These are phyloP conservation scores for Albizia julibrissin DNA, from an alignment of 306 rosid species.

Conservation along the genomic window DNA sequence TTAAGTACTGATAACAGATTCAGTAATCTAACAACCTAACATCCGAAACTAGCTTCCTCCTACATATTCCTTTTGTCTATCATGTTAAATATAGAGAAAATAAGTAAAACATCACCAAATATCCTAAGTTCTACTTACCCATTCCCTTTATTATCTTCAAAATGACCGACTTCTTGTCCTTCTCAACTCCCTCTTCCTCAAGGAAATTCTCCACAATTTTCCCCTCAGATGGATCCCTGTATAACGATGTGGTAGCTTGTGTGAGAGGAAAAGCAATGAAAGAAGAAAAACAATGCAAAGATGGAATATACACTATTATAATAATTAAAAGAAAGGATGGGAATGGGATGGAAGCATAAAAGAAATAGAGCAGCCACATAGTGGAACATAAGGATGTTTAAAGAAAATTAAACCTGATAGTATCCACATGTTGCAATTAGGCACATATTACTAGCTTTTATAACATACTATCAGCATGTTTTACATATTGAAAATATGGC, in stretches of 20 bases:
- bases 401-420: not conserved
- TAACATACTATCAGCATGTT: not conserved
- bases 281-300: not conserved
- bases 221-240: slow-evolving; percentile 76
- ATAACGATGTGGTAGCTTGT: slow-evolving; percentile 20
- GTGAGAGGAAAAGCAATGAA: not conserved
- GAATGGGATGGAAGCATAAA: not conserved
- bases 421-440: not conserved
- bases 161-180: slow-evolving; percentile 53
- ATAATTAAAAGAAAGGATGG: not conserved
- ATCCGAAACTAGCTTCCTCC: not conserved
- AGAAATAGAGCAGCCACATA: not conserved
- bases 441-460: not conserved
- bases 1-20: not conserved
- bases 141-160: slow-evolving; percentile 66
- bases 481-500: not conserved
- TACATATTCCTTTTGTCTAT: not conserved
- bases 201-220: slow-evolving; percentile 74
- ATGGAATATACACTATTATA: not conserved
- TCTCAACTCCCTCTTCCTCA: slow-evolving; percentile 64
- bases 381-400: not conserved
- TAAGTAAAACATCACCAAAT: slow-evolving; percentile 4
- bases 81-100: not conserved
- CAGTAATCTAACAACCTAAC: not conserved
- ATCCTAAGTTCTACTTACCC: slow-evolving; percentile 55